phyloP scores from a whole-genome alignment of 331 rosid genomes.

The Quercus tomentella region DNA sequence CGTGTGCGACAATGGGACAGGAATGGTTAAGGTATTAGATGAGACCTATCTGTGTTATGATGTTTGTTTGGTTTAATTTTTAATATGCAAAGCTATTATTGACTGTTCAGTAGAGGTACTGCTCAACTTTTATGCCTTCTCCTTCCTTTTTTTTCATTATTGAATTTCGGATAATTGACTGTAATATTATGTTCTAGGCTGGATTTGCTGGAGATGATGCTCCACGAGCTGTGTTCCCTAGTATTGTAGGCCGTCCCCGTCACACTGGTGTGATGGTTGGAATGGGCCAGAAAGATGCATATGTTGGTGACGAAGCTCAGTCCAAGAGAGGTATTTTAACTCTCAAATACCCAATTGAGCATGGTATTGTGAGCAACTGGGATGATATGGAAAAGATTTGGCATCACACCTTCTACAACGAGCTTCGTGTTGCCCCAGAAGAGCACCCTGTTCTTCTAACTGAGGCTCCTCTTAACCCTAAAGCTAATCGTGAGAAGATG shows the following conservation, averaged over 20 bases:
- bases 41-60: not conserved
- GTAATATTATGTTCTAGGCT: conserved; percentile 46
- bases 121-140: not conserved
- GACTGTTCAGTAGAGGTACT: not conserved
- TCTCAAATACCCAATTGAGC: conserved; percentile 94
- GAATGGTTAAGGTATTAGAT: conserved; percentile 91
- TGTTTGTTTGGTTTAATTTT: not conserved
- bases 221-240: conserved; percentile 98
- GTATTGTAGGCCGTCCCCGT: conserved; percentile 99
- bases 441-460: conserved; percentile 98
- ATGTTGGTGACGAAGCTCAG: conserved; percentile 99
- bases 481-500: conserved; percentile 99
- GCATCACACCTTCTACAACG: conserved; percentile 98
- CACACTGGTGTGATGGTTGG: conserved; percentile 99
- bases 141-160: not conserved
- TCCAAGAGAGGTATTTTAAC: conserved; percentile 96
- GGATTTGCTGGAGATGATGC: conserved; percentile 99
- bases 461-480: conserved; percentile 97
- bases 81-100: not conserved
- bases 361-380: conserved; percentile 99
- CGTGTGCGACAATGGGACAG: conserved; percentile 98
- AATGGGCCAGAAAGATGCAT: conserved; percentile 99
- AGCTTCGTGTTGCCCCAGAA: conserved; percentile 99
- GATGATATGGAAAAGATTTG: conserved; percentile 99
- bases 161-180: conserved; percentile 8